These are phyloP conservation scores for Rugonectria rugulosa DNA, from an alignment of 2,329 filamentous ascomycete species.

Conservation along the genomic window DNA sequence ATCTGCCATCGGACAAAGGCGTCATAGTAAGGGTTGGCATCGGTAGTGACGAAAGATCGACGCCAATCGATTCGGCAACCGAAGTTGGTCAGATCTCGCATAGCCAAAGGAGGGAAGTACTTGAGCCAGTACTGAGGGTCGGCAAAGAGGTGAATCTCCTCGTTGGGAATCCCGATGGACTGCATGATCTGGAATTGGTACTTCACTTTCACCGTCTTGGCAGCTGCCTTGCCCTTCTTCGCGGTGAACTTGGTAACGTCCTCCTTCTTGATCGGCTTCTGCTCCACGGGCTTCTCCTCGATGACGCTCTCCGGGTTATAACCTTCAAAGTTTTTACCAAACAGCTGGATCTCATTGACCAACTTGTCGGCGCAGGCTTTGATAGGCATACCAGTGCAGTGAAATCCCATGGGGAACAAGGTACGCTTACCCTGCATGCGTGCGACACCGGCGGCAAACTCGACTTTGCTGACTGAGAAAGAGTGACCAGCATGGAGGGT, in stretches of 20 bases:
- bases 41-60: conserved; percentile 90
- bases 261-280: conserved; percentile 68
- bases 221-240: conserved; percentile 90
- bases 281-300: conserved; percentile 62
- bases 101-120: conserved; percentile 73
- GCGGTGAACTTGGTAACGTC: conserved; percentile 91
- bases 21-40: conserved; percentile 97
- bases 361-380: conserved; percentile 98
- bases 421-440: conserved; percentile 89
- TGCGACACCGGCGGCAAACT: conserved; percentile 87
- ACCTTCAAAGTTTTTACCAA: conserved; percentile 84
- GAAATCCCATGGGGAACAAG: conserved; percentile 92
- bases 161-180: conserved; percentile 82
- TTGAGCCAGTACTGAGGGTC: conserved; percentile 92
- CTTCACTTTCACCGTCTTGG: conserved; percentile 91
- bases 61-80: conserved; percentile 93
- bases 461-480: conserved; percentile 91
- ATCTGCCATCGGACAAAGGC: conserved; percentile 97
- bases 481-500: conserved; percentile 89
- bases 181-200: conserved; percentile 97
- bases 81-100: conserved; percentile 81
- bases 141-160: conserved; percentile 93
- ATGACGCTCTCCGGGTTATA: conserved; percentile 71
- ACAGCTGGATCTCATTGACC: conserved; percentile 85
- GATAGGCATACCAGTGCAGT: conserved; percentile 95